Conservation (phyloP, 2,329 filamentous ascomycete species). For the Arthrobotrys pseudoclavata region DNA sequence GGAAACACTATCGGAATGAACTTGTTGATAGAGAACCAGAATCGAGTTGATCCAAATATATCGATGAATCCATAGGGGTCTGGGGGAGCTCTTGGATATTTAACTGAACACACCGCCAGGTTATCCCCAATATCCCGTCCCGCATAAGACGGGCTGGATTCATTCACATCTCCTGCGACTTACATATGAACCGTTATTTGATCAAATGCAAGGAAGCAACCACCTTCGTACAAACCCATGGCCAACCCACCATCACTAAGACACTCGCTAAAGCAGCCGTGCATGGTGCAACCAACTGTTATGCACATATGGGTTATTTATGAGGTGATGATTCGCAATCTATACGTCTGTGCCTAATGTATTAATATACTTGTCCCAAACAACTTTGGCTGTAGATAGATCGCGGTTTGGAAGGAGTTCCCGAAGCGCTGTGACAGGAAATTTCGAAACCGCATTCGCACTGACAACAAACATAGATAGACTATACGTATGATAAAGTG, state of each 20-base stretch:
- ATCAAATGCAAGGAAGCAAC: constrained; percentile 21
- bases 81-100: constrained; percentile 28
- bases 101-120: constrained; percentile 36
- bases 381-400: constrained; percentile 7
- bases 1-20: constrained; percentile 57
- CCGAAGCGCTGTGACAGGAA: constrained; percentile 20
- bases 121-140: constrained; percentile 43
- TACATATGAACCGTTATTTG: constrained; percentile 12
- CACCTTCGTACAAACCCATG: constrained; percentile 22
- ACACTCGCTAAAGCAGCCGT: constrained; percentile 44
- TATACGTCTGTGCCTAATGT: constrained; percentile 39
- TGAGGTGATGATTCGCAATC: constrained; percentile 49
- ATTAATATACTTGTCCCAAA: neutral
- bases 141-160: constrained; percentile 31
- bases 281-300: constrained; percentile 40
- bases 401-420: constrained; percentile 21
- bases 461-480: constrained; percentile 10
- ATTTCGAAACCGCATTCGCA: constrained; percentile 20
- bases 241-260: constrained; percentile 22
- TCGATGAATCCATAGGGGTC: constrained; percentile 6
- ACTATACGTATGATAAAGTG: neutral
- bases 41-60: constrained; percentile 22
- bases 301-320: constrained; percentile 32
- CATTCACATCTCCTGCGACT: constrained; percentile 19
- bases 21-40: constrained; percentile 20